Evolutionary conservation across 2,329 filamentous ascomycete genomes (phyloP), one percentile per base, ranked within the genome.

Genomic region (Talaromyces sp.): DNA sequence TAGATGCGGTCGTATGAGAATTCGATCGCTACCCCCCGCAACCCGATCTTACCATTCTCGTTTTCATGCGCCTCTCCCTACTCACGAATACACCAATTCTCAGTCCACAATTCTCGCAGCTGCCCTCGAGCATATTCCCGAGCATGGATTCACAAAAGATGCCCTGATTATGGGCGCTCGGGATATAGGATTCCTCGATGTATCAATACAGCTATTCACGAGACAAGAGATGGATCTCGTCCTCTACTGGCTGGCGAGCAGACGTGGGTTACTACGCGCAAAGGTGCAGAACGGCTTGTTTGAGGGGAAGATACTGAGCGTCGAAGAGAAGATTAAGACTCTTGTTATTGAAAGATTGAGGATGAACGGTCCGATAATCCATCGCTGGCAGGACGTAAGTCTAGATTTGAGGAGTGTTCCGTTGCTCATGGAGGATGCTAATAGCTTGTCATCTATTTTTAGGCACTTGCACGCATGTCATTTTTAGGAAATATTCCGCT

Each of bases 381-480:
- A 86, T 66, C 86, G 89, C 60, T 97, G 92, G 92, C 91, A 96
- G 79, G 92, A 96, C 85, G 92, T 95, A 79, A 68, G 84, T 78
- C 54, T 35, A 47, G 3, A n/a, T 22, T 10, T 19, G 31, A 3
- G n/a, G 8, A 2, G n/a, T 39, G 10, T 14, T 37, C 22, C 31
- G 11, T 33, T 33, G 9, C 33, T 39, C 5, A 7, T 67, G 48
- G 67, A 64, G 16, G 52, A 59, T 52, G 50, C 67, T 59, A 52
- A 66, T 37, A 61, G 62, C 69, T 60, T 68, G 48, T 13, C 31
- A 13, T 27, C 33, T 57, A 41, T n/a, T 57, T 58, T 33, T 67
- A 95, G 90, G 95, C 94, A 52, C 84, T 98, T 2, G 93, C 92
- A 3, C 82, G 96, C 67, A 97, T 97, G 91, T 92, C 93, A 4